A percentile compares a stretch with the other conserved stretches of the same genome.
Conservation (phyloP, 2,329 filamentous ascomycete genomes). For the Xylaria sp. region DNA sequence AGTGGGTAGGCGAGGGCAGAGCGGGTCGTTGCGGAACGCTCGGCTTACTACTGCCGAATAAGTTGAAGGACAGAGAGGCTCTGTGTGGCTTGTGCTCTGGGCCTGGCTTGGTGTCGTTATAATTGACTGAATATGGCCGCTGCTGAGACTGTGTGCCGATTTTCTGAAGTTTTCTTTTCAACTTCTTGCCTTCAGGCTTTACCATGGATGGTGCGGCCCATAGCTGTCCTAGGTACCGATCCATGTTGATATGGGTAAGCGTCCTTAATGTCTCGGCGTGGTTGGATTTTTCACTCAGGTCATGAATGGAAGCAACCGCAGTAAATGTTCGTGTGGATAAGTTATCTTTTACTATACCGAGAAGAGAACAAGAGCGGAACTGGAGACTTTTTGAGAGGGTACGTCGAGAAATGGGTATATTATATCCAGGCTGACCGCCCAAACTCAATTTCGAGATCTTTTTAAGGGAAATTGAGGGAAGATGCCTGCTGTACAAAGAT, state of each 20-base stretch:
- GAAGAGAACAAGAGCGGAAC: conserved; percentile 6
- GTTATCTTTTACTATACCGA: background rate
- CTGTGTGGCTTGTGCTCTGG: conserved; percentile 27
- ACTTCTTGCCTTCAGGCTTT: conserved; percentile 48
- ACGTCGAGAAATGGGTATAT: conserved; percentile 23
- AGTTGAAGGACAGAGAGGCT: conserved; percentile 25
- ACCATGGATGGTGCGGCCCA: conserved; percentile 37
- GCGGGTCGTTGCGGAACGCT: conserved; percentile 31
- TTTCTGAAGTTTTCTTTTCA: conserved; percentile 50
- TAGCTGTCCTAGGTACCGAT: conserved; percentile 44
- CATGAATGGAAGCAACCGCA: conserved; percentile 1
- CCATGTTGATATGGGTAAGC: conserved; percentile 39
- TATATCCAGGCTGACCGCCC: conserved; percentile 29
- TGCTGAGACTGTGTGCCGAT: conserved; percentile 43
- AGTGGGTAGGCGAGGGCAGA: conserved; percentile 35
- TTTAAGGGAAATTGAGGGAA: background rate
- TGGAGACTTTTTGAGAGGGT: background rate
- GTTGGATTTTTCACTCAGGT: background rate
- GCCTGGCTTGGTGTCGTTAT: conserved; percentile 41
- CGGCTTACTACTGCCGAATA: conserved; percentile 32
- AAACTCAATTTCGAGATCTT: conserved; percentile 1
- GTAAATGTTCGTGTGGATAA: background rate
- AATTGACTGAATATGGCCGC: conserved; percentile 40
- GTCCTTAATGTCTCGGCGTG: conserved; percentile 31
- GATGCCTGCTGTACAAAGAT: background rate